Base-by-base conservation (phyloP, 257 asterid species). In the Jasminum sambac region DNA sequence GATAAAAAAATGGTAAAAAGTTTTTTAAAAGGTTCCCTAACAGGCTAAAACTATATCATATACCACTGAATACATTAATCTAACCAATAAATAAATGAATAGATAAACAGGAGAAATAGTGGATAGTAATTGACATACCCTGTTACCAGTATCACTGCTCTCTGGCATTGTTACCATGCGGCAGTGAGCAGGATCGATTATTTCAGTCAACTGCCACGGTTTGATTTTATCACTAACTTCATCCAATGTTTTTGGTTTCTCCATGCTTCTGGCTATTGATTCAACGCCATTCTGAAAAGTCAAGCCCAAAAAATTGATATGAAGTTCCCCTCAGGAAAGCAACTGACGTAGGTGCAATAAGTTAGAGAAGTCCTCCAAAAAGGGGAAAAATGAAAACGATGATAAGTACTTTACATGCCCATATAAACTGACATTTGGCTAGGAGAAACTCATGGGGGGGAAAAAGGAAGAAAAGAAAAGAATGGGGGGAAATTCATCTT, bases 111-210 rank as follows among this genome's bases (percentile, higher is more conserved):
- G 24, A 17, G 21, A 67, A 11, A 8, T 25, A 61, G 75, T 19
- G 17, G 19, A 63, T 11, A 68, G 73, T 66, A 62, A 68, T 50
- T 17, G 65, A 66, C 70, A 62, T 74, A 91, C 99, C 92, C 88
- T 93, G 72, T 80, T 87, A 71, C 81, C 62, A 71, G 91, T 82
- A 82, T 95, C 98, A 21, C 90, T 44, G 69, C 90, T 85, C 52
- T 89, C 98, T 0, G 99, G 96, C 99, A 91, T 84, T 78, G 94
- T 83, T 61, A 89, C 91, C 87, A 82, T 76, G 63, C 97, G 90
- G 80, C 98, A 91, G 19, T 95, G 96, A 74, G 41, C 82, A 55
- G 96, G 93, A 43, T 95, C 99, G 24, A 88, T 60, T 77, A 91
- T 79, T 95, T 95, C 99, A 74, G 97, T 76, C 73, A 88, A 80